Conservation (phyloP, 2,329 filamentous ascomycete genomes). For the Fusarium hostae region DNA sequence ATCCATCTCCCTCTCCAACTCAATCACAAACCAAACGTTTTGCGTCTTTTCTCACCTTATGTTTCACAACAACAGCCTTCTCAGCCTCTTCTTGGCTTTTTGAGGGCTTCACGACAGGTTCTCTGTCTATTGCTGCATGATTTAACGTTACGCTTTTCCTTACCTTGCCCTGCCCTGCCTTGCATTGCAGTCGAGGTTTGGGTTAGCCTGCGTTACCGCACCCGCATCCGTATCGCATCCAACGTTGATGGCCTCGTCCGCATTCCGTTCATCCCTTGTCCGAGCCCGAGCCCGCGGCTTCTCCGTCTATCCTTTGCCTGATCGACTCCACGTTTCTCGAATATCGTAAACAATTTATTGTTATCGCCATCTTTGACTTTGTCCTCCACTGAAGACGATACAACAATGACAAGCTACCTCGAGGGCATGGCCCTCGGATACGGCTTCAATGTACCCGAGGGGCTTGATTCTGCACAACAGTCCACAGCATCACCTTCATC, state of each 20-base stretch:
- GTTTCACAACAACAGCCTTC: constrained; percentile 34
- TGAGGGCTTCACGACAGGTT: constrained; percentile 15
- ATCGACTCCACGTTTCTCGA: constrained; percentile 13
- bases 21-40: constrained; percentile 25
- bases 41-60: constrained; percentile 24
- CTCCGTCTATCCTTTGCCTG: constrained; percentile 21
- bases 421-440: constrained; percentile 40
- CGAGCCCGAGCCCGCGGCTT: constrained; percentile 13
- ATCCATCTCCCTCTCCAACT: background rate
- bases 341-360: constrained; percentile 6
- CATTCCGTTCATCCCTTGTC: constrained; percentile 15
- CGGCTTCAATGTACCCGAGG: constrained; percentile 42
- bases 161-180: background rate
- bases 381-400: constrained; percentile 13
- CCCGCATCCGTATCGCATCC: background rate
- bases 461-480: constrained; percentile 35
- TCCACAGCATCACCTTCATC: constrained; percentile 41
- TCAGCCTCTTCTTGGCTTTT: constrained; percentile 31
- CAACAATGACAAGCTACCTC: constrained; percentile 39
- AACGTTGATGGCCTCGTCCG: constrained; percentile 29
- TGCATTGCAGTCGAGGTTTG: background rate
- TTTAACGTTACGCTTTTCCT: background rate
- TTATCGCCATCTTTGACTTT: background rate
- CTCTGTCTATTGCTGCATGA: constrained; percentile 22
- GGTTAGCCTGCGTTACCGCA: constrained; percentile 10